Base-by-base conservation (phyloP, 1,139 yeast genomes). In the Hansenula sp. region DNA sequence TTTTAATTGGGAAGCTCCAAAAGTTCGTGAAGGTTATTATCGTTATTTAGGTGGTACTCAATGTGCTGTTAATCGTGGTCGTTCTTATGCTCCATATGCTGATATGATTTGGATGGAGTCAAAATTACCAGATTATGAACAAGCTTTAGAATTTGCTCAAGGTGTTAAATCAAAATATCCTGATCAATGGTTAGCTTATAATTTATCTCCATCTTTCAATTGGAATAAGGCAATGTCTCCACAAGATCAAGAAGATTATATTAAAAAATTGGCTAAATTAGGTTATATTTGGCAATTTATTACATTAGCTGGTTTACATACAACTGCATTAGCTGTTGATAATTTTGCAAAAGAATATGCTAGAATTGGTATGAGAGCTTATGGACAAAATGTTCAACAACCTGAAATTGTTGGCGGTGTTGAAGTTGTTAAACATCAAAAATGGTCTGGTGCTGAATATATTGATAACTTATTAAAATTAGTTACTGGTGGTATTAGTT, bases 31-130 rank as follows among this genome's bases (percentile, higher is more conserved):
- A 71, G 98, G 98, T 57, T 87, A 85, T 79, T 92, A 90, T 81
- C 80, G 96, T 65, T 90, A 89, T 81, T 73, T 73, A 60, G 97
- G 97, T 62, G 97, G 97, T 59, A 88, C 96, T 47, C 92, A 88
- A 72, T 89, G 97, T 75, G 96, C 97, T 42, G 86, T 90, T 46
- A 90, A 88, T 84, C 83, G 98, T 67, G 97, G 96, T 52, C 82
- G 96, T 62, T 95, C 96, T 32, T 92, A 75, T 64, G 90, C 96
- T 44, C 97, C 97, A 51, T 90, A 83, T 66, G 89, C 95, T 43
- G 98, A 92, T 68, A 75, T 92, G 72, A 83, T 90, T 57, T 92
- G 98, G 98, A 90, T 92, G 97, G 97, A 92, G 73, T 85, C 96
- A 48, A 92, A 94, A 66, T 78, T 87, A 54, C 97, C 98, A 56